phyloP scores from a whole-genome alignment of 371 early-diverging fungal genomes.

The Batkoa obscura region DNA sequence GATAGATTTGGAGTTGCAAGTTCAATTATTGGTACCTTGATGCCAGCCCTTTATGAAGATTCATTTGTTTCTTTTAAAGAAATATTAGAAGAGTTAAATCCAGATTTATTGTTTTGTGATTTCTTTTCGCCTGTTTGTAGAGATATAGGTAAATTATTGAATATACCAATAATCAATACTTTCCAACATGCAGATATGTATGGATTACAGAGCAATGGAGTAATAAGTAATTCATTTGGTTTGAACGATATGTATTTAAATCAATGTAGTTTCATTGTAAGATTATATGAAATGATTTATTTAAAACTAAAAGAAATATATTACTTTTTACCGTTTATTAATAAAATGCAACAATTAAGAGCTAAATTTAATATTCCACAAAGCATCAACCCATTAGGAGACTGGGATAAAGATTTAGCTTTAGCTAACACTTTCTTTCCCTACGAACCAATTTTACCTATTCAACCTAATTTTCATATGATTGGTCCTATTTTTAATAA shows the following conservation, averaged over 20 bases:
- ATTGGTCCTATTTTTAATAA: background rate
- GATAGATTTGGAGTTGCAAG: background rate
- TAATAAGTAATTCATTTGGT: background rate
- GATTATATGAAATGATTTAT: background rate
- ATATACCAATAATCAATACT: background rate
- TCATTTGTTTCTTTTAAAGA: background rate
- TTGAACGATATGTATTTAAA: background rate
- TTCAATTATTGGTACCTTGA: background rate
- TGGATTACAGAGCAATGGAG: background rate
- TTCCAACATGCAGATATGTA: background rate
- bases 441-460: background rate
- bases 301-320: background rate
- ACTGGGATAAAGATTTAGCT: background rate
- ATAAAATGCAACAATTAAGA: background rate
- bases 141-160: background rate
- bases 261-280: background rate
- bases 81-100: background rate
- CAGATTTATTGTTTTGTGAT: conserved; percentile 1
- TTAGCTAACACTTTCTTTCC: background rate
- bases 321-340: background rate
- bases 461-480: background rate
- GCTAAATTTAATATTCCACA: background rate
- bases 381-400: background rate
- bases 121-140: background rate
- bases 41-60: background rate